Evolutionary conservation across 345 rosid species (phyloP).

Genomic region (Alliaria petiolata): DNA sequence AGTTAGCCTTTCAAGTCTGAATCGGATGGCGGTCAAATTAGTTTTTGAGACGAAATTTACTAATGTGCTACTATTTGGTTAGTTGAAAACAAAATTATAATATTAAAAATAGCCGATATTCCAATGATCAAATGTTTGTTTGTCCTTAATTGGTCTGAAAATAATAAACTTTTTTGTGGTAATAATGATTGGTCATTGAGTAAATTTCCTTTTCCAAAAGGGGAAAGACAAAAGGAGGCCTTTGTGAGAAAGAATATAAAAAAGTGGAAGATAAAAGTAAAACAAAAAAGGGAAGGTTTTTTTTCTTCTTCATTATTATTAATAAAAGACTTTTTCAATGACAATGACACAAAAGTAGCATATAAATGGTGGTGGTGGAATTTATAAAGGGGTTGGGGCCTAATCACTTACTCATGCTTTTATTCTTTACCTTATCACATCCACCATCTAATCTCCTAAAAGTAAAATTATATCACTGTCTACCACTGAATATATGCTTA

Average conservation of each 20-base stretch:
- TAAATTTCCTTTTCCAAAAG: conserved; percentile 31
- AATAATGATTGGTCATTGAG: conserved; percentile 36
- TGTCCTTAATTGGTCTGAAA: conserved; percentile 27
- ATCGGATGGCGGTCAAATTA: not conserved
- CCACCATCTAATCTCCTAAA: conserved; percentile 29
- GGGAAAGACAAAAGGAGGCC: conserved; percentile 28
- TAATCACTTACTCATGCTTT: conserved; percentile 32
- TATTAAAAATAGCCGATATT: not conserved
- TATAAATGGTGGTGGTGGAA: conserved; percentile 34
- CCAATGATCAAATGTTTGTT: conserved; percentile 24
- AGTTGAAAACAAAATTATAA: not conserved
- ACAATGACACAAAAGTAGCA: conserved; percentile 29
- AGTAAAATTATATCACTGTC: conserved; percentile 28
- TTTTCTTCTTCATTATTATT: conserved; percentile 16
- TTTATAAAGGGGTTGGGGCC: conserved; percentile 34
- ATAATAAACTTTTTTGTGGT: conserved; percentile 19
- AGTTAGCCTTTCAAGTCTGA: not conserved
- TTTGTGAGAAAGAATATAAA: conserved; percentile 17
- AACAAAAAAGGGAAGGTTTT: not conserved
- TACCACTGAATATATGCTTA: conserved; percentile 34
- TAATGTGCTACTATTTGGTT: not conserved
- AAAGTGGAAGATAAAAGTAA: conserved; percentile 15
- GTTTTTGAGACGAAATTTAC: not conserved
- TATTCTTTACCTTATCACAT: conserved; percentile 31
- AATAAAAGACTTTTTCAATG: conserved; percentile 28